phyloP scores from a whole-genome alignment of 768 basidiomycete genomes.

The Auricularia heimuer region DNA sequence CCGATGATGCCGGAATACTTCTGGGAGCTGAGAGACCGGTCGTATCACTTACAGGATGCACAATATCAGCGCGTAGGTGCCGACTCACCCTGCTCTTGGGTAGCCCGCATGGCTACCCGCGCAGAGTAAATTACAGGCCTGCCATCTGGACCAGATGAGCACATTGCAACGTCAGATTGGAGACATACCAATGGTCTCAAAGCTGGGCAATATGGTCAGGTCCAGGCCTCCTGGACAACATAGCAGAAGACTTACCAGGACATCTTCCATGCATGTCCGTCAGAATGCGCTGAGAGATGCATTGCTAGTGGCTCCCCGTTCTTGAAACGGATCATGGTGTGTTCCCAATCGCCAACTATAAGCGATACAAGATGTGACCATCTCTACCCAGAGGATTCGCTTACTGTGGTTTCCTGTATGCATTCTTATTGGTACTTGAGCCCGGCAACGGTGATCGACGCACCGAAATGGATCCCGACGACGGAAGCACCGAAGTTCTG shows the following conservation, averaged over 20 bases:
- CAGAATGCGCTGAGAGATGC: conserved; percentile 22
- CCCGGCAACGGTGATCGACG: not conserved
- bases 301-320: conserved; percentile 19
- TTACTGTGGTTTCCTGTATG: not conserved
- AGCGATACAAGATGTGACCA: not conserved
- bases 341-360: conserved; percentile 26
- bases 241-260: not conserved
- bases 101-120: not conserved
- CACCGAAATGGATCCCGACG: not conserved
- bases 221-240: no score
- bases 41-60: not conserved
- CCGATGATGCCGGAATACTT: not conserved
- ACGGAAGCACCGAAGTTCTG: not conserved
- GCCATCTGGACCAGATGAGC: not conserved
- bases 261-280: conserved; percentile 18
- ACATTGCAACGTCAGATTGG: not conserved
- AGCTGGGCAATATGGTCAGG: not conserved
- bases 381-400: not conserved
- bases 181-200: not conserved
- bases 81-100: not conserved
- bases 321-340: conserved; percentile 25
- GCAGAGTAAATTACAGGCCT: not conserved
- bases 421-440: not conserved
- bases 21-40: not conserved
- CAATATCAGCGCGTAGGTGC: not conserved